Evolutionary conservation across 2,329 filamentous ascomycete species (phyloP), one percentile per base, ranked within the genome.

Genomic region (Alternaria incomplexa): DNA sequence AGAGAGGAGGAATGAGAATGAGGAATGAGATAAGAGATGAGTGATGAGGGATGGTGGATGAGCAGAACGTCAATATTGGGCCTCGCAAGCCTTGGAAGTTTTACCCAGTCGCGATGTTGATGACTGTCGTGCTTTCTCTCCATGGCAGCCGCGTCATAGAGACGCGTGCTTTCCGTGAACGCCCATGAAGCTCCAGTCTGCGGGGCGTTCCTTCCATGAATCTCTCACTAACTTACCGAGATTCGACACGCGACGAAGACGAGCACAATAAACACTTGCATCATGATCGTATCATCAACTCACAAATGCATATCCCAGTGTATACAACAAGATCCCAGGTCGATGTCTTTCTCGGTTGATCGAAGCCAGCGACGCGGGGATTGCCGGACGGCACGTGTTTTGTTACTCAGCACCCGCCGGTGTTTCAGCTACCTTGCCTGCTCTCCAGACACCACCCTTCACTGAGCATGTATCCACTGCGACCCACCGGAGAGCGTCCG

Each of bases 371-470:
- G 36, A 9, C 15, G 36, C 36, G 36, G 36, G 22, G 43, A 26
- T 36, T 22, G 26, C 23, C 48, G 48, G 26, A 52, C n/a, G 36
- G 52, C 52, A 55, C 52, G 52, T 55, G 52, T 44, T 26, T n/a
- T n/a, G 52, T 55, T 55, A 55, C 52, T 55, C 52, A 55, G 52
- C 52, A 55, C 9, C 52, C 36, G 36, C 52, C 52, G 52, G 52
- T 44, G 52, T 55, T 55, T 55, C 52, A 23, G 15, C n/a, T 13
- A 17, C 25, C 28, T 50, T 17, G 13, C 25, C 23, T 50, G 25
- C 47, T 28, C 25, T 50, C n/a, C 25, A 50, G 25, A 50, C 28
- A 20, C 25, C 47, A 30, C 25, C 47, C 23, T 30, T 30, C n/a
- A 50, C 59, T 26, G 36, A 58, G 15, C 44, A 62, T 62, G 55